Percentiles rank a stretch among this genome's conserved stretches.
phyloP scores from a whole-genome alignment of 768 basidiomycete species.

The Amyloporia xantha region DNA sequence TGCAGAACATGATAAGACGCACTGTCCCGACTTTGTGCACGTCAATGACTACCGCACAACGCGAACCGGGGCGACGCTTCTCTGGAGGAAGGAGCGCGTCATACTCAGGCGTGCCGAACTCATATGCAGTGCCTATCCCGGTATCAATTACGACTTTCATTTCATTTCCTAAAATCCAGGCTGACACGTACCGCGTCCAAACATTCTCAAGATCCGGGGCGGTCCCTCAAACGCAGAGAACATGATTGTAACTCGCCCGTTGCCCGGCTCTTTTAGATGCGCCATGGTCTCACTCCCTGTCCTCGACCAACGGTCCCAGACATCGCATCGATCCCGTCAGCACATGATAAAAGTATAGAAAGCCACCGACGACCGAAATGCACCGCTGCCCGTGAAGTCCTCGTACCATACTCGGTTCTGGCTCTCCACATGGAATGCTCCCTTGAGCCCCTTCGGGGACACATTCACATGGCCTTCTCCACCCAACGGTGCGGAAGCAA shows the following conservation, averaged over 20 bases:
- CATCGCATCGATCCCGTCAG: neutral
- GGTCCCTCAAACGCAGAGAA: conserved; percentile 56
- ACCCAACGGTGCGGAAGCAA: conserved; percentile 57
- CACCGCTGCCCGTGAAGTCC: conserved; percentile 65
- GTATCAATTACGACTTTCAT: neutral
- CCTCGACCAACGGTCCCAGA: neutral
- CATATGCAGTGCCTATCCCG: conserved; percentile 43
- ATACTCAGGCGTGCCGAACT: conserved; percentile 59
- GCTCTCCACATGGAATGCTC: conserved; percentile 53
- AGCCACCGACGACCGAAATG: too few species aligned
- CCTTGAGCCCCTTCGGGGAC: conserved; percentile 55
- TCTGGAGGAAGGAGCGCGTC: conserved; percentile 40
- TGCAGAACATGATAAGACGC: too few species aligned
- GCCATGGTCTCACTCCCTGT: conserved; percentile 51
- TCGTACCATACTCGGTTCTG: conserved; percentile 62
- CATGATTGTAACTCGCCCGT: conserved; percentile 52
- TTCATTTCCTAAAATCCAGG: neutral
- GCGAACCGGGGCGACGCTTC: conserved; percentile 47
- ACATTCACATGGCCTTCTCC: conserved; percentile 55
- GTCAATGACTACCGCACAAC: conserved; percentile 54
- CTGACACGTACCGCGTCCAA: conserved; percentile 36
- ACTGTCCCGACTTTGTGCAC: conserved; percentile 50
- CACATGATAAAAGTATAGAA: neutral
- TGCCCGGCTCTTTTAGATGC: conserved; percentile 46
- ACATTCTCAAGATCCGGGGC: conserved; percentile 49